A percentile compares a stretch with the other conserved stretches of the same genome.
Evolutionary conservation across 1,284 basidiomycete genomes (phyloP).

Genomic region (Tilletiopsis washingtonensis): DNA sequence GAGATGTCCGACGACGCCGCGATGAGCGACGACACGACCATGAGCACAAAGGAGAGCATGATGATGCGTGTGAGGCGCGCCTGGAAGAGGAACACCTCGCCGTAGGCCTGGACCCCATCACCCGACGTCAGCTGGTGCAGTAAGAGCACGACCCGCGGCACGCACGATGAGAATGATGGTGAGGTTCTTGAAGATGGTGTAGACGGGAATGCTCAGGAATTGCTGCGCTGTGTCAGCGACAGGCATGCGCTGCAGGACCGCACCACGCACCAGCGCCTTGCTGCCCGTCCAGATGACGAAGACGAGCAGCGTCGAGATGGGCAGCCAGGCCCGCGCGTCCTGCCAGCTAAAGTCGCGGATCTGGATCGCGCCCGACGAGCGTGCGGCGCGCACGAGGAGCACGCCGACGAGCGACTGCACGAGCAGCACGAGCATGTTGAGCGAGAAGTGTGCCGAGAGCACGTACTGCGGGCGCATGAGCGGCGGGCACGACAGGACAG

Average conservation of each 20-base stretch:
- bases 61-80: constrained; percentile 80
- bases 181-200: constrained; percentile 94
- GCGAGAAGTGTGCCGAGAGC: constrained; percentile 84
- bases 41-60: constrained; percentile 79
- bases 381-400: constrained; percentile 64
- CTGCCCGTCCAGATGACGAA: constrained; percentile 96
- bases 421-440: constrained; percentile 89
- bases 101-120: constrained; percentile 90
- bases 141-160: too few relatives aligned
- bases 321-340: constrained; percentile 89
- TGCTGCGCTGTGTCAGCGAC: constrained; percentile 47
- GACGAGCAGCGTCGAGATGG: constrained; percentile 84
- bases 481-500: neutral
- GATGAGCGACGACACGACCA: constrained; percentile 92
- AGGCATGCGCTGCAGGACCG: neutral
- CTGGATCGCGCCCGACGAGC: constrained; percentile 72
- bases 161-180: constrained; percentile 94
- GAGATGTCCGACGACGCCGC: constrained; percentile 90
- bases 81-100: constrained; percentile 94
- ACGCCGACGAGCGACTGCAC: constrained; percentile 76
- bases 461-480: constrained; percentile 58
- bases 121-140: too few relatives aligned
- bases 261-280: constrained; percentile 69
- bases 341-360: constrained; percentile 76
- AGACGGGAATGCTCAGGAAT: constrained; percentile 47